A percentile compares a stretch with the other conserved stretches of the same genome.
Conservation (phyloP, 306 rosid species). For the Casuarina equisetifolia region DNA sequence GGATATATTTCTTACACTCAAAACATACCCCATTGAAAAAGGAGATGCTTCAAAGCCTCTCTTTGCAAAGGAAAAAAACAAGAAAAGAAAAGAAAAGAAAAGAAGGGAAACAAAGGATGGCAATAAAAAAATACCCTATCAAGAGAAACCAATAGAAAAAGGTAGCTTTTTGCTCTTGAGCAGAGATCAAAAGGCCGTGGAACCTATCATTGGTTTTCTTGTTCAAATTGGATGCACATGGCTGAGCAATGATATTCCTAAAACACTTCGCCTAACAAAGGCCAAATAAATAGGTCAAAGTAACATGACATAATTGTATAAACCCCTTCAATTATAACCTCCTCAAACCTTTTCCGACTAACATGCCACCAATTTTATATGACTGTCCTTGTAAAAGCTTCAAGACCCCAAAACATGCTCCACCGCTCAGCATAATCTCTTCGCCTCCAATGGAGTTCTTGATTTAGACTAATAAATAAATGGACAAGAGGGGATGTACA, state of each 20-base stretch:
- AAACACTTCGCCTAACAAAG: conserved; percentile 29
- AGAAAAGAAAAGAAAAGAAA: not conserved
- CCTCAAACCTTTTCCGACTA: conserved; percentile 8
- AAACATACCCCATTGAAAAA: too few species aligned
- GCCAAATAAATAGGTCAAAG: conserved; percentile 22
- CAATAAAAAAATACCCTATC: not conserved
- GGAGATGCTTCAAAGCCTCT: too few species aligned
- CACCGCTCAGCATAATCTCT: not conserved
- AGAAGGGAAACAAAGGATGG: conserved; percentile 5
- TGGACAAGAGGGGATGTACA: not conserved
- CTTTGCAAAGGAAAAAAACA: too few species aligned
- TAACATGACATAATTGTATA: not conserved
- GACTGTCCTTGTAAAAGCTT: not conserved
- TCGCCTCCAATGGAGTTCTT: not conserved
- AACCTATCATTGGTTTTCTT: conserved; percentile 55
- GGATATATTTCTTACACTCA: too few species aligned
- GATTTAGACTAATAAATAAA: not conserved
- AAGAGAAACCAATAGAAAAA: conserved; percentile 36
- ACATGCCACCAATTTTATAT: not conserved
- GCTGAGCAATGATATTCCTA: conserved; percentile 49
- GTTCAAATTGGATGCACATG: conserved; percentile 61
- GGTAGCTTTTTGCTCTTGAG: conserved; percentile 36
- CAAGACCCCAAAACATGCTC: not conserved
- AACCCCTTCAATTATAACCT: conserved; percentile 17
- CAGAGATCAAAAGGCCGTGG: conserved; percentile 43